Percentiles rank a stretch among this genome's conserved stretches.
phyloP scores from a whole-genome alignment of 2,329 filamentous ascomycete species.

The Cryphonectria carpinicola region DNA sequence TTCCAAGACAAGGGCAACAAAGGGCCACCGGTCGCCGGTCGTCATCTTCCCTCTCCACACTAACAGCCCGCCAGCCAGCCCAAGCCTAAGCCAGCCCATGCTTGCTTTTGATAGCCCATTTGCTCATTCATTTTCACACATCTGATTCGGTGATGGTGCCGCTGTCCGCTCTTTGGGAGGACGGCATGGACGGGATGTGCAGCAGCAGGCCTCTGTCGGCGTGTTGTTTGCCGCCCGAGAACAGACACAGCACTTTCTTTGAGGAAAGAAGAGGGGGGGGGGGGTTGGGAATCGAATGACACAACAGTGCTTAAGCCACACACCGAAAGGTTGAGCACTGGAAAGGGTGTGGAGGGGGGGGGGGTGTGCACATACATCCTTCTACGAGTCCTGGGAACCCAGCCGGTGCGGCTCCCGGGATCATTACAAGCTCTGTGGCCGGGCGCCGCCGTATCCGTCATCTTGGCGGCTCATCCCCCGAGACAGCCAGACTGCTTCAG shows the following conservation, averaged over 20 bases:
- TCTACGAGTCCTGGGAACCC: neutral
- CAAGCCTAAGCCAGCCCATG: neutral
- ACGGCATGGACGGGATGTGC: no score
- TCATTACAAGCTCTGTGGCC: constrained; percentile 1
- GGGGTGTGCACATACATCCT: neutral
- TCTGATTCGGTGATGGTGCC: neutral
- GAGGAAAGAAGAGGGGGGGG: no score
- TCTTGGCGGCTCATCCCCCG: neutral
- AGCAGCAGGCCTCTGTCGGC: neutral
- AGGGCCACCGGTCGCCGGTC: neutral
- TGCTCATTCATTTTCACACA: no score
- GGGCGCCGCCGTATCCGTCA: neutral
- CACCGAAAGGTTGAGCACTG: neutral
- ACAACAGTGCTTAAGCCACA: neutral
- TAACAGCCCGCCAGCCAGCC: neutral
- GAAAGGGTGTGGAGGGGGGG: neutral
- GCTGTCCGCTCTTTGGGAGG: neutral
- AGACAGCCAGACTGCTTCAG: neutral
- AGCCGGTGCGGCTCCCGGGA: neutral
- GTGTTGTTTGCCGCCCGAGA: neutral
- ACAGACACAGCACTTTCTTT: neutral
- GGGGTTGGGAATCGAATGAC: neutral
- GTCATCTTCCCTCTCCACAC: neutral
- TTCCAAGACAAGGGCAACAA: neutral
- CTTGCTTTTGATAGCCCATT: neutral